phyloP scores from a whole-genome alignment of 2,329 filamentous ascomycete genomes.

The Dothistroma septosporum region DNA sequence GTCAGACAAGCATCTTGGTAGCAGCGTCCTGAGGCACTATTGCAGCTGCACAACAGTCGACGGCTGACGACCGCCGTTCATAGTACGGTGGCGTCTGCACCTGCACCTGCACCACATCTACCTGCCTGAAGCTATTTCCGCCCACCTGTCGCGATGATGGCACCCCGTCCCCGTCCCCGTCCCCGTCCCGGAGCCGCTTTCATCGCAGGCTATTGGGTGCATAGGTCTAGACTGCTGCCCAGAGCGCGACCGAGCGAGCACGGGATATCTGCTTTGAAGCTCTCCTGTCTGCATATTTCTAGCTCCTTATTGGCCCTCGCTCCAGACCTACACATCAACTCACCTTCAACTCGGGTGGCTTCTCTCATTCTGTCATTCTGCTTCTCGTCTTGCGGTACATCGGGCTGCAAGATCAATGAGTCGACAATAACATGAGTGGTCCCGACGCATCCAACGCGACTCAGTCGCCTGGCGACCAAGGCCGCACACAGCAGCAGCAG shows the following conservation, averaged over 20 bases:
- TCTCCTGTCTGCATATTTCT: conserved; percentile 5
- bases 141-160: not conserved
- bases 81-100: conserved; percentile 1
- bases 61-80: conserved; percentile 5
- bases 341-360: conserved; percentile 7
- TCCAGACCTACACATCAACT: conserved; percentile 3
- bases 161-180: too few relatives aligned
- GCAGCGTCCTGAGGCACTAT: not conserved
- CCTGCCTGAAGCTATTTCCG: not conserved
- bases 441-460: conserved; percentile 4
- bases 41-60: conserved; percentile 1
- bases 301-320: conserved; percentile 10
- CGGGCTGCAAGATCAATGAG: conserved; percentile 3
- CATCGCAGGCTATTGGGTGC: not conserved
- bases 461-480: conserved; percentile 3
- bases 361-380: conserved; percentile 4
- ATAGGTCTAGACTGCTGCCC: conserved; percentile 8
- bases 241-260: not conserved
- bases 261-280: conserved; percentile 3
- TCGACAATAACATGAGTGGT: conserved; percentile 9
- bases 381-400: not conserved
- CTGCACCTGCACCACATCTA: not conserved
- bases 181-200: not conserved
- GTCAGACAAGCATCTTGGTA: conserved; percentile 9
- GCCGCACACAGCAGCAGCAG: not conserved